A percentile compares a stretch with the other conserved stretches of the same genome.
Conservation (phyloP, 108 stramenopile genomes). For the Cyclotella cryptica region DNA sequence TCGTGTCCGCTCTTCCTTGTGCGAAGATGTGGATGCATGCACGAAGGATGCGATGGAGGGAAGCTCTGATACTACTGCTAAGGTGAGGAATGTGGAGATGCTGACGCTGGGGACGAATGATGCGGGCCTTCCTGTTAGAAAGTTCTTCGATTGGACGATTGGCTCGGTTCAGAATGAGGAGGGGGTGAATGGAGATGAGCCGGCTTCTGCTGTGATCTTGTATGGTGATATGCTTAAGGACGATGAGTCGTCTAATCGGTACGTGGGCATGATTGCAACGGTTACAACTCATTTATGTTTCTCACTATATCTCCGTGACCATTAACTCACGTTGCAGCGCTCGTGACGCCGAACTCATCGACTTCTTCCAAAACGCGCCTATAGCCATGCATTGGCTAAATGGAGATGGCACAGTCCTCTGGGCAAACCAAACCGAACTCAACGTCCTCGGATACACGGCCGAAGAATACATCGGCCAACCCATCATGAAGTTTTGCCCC, state of each 20-base stretch:
- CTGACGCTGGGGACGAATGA: constrained; percentile 44
- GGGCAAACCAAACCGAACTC: constrained; percentile 63
- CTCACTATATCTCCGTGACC: neutral
- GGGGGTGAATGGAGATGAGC: neutral
- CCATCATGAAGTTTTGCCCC: constrained; percentile 54
- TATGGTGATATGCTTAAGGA: constrained; percentile 36
- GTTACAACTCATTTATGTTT: neutral
- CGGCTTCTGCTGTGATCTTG: constrained; percentile 24
- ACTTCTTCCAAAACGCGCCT: constrained; percentile 64
- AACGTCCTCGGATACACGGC: constrained; percentile 58
- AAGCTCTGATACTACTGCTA: neutral
- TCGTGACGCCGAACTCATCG: constrained; percentile 51
- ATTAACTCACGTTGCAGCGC: constrained; percentile 12
- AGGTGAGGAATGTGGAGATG: constrained; percentile 55
- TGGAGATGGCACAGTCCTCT: constrained; percentile 50
- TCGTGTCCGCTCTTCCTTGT: constrained; percentile 7
- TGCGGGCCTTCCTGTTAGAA: constrained; percentile 38
- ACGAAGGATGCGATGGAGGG: neutral
- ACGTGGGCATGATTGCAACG: neutral
- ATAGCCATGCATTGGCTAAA: constrained; percentile 69
- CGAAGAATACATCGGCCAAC: constrained; percentile 54
- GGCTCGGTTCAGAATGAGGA: constrained; percentile 12
- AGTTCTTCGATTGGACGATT: constrained; percentile 56
- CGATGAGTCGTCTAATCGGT: constrained; percentile 33
- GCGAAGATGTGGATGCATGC: neutral